Percentiles rank a stretch among this genome's conserved stretches.
phyloP scores from a whole-genome alignment of 2,329 filamentous ascomycete species.

The Acephala macrosclerotiorum region DNA sequence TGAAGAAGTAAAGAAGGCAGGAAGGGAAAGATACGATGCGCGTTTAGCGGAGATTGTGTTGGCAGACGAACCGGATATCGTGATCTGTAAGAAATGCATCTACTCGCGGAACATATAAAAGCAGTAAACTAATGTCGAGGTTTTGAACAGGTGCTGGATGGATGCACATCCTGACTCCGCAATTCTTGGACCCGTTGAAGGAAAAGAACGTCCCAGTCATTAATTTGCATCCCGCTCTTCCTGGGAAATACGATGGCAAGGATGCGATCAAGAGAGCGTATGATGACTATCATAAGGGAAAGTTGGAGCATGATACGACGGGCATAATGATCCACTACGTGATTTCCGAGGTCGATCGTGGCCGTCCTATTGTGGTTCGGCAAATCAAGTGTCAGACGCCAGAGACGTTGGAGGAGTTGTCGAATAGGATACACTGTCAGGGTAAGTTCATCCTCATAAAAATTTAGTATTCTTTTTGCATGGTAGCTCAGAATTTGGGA shows the following conservation, averaged over 20 bases:
- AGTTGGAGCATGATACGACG: constrained; percentile 70
- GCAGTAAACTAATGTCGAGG: no score
- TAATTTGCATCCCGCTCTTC: constrained; percentile 71
- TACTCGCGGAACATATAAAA: no score
- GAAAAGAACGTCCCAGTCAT: constrained; percentile 64
- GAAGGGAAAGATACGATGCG: constrained; percentile 69
- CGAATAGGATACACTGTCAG: constrained; percentile 76
- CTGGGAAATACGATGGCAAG: constrained; percentile 78
- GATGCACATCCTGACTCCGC: constrained; percentile 72
- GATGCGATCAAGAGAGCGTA: constrained; percentile 81
- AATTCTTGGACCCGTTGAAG: constrained; percentile 67
- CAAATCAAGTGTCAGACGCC: constrained; percentile 73
- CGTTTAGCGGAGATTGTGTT: constrained; percentile 70
- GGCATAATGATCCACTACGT: constrained; percentile 75
- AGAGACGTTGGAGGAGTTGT: constrained; percentile 70
- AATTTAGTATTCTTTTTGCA: no score
- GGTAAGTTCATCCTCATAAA: no score
- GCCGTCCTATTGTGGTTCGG: constrained; percentile 72
- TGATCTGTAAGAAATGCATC: no score
- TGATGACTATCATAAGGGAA: constrained; percentile 70
- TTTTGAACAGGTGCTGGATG: no score
- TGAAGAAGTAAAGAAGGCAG: constrained; percentile 52
- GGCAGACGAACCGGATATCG: constrained; percentile 58
- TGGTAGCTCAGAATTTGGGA: no score
- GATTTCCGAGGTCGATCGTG: constrained; percentile 76